These are phyloP conservation scores for Cymodocea nodosa DNA, from an alignment of 116 monocot genomes.

Conservation along the genomic window DNA sequence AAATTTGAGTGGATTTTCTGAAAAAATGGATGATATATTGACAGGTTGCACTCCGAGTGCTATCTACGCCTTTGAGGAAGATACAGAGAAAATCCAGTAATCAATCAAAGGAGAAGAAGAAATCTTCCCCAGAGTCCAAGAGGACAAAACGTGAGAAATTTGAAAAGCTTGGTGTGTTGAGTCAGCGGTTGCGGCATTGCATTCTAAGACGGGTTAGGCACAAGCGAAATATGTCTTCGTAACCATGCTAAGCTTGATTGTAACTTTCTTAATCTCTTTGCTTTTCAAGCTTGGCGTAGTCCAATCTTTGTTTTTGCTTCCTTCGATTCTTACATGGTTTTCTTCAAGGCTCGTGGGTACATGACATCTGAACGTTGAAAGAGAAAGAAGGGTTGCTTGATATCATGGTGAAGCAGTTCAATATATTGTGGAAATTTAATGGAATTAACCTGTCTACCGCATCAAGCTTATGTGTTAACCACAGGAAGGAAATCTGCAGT, in stretches of 20 bases:
- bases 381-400: too few relatives aligned
- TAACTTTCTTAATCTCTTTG: background rate
- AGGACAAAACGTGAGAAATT: constrained; percentile 32
- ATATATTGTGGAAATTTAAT: background rate
- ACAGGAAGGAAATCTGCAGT: too few relatives aligned
- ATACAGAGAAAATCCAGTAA: constrained; percentile 32
- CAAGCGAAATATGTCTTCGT: constrained; percentile 41
- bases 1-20: background rate
- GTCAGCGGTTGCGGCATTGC: constrained; percentile 61
- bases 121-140: constrained; percentile 11
- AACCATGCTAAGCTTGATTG: too few relatives aligned
- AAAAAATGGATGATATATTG: background rate
- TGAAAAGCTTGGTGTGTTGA: constrained; percentile 51
- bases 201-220: constrained; percentile 42
- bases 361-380: too few relatives aligned
- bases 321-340: too few relatives aligned
- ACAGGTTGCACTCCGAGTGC: constrained; percentile 48
- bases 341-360: too few relatives aligned
- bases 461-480: too few relatives aligned
- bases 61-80: constrained; percentile 70
- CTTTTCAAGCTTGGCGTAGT: too few relatives aligned
- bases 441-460: too few relatives aligned
- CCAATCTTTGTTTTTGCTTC: too few relatives aligned
- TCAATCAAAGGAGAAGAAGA: constrained; percentile 35
- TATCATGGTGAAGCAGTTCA: background rate